Evolutionary conservation across 306 rosid species (phyloP), one percentile per base, ranked within the genome.

Genomic region (Pachyrhizus erosus): DNA sequence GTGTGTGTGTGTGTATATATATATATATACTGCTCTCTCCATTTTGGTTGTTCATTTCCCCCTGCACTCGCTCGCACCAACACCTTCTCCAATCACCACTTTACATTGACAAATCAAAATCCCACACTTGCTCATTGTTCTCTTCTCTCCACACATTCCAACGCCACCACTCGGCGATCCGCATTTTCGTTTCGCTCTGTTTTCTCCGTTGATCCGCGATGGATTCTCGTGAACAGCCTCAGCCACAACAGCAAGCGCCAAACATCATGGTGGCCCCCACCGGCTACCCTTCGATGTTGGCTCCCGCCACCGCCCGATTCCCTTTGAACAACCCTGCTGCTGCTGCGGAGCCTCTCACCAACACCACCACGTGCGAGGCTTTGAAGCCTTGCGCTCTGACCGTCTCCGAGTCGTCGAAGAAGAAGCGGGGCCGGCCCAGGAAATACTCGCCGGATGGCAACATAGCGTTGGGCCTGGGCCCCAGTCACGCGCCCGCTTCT

Each of bases 381-480:
- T 4, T 84, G 80, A 87, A 86, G 82, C 86, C 92, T 1, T 82
- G 87, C 1, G 90, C 86, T n/a, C n/a, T n/a, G n/a, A n/a, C n/a
- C 14, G 72, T 66, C 82, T 69, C 88, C 5, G 97, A 91, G 23
- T 77, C 91, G 7, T 84, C 73, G 0, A 94, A 91, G 85, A 94
- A 87, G 87, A 94, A 90, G 89, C 88, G 98, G n/a, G 98, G 98
- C n/a, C 86, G 98, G 9, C 98, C 98, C 1, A 87, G 94, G 42
- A 94, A 94, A 80, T 87, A 90, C 78, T 89, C 93, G 0, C 89
- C 92, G 0, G 97, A 92, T 9, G 97, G 91, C 52, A 88, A 86
- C 90, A 94, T 91, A 86, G 92, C 92, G 2, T 74, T 92, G 85
- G 96, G 90, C 10, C 72, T 91, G 66, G 74, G 89, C 2, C 89